Evolutionary conservation across 805 yeast species (phyloP), one percentile per base, ranked within the genome.

Genomic region (Sugiyamaella boreocaroliniensis): DNA sequence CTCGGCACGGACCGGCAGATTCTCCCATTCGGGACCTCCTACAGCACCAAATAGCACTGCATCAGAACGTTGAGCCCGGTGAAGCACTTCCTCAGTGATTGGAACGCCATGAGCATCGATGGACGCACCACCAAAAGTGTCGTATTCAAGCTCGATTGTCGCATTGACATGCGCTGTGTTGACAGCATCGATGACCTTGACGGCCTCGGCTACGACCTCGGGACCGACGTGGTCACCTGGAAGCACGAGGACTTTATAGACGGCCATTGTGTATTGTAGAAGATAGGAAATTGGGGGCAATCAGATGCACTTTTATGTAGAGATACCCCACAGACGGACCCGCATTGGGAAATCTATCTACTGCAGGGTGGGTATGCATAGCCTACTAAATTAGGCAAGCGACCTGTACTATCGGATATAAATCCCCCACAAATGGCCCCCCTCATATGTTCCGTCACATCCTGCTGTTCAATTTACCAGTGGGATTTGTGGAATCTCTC

Each of bases 21-120:
- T 86, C 40, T 97, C 97, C 98, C 98, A 90, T 73, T 92, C 90
- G 57, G 98, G 98, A 40, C 98, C 98, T 59, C 98, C 98, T 40
- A 90, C 98, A 7, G 98, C 96, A 61, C 98, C 98, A 55, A 90
- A 76, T 59, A 90, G 74, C 14, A 90, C 95, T 16, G 97, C 98
- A 67, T 89, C 95, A 0, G 97, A 83, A 41, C 73, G 71, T 70
- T 86, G 88, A 26, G 97, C 79, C 10, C 95, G 88, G 47, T 72
- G 84, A 47, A 90, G 75, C 1, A 96, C 79, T 53, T 78, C 89
- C 52, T 84, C 93, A 10, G 96, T 85, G 59, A 92, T 76, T 55
- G 98, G 97, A 47, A 69, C 83, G 49, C 97, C 97, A 45, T 93
- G 83, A 50, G 96, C 96, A 68, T 90, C 98, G 64, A 90, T 90